Evolutionary conservation across 345 rosid species (phyloP), one percentile per base, ranked within the genome.

Genomic region (Clausena lansium): DNA sequence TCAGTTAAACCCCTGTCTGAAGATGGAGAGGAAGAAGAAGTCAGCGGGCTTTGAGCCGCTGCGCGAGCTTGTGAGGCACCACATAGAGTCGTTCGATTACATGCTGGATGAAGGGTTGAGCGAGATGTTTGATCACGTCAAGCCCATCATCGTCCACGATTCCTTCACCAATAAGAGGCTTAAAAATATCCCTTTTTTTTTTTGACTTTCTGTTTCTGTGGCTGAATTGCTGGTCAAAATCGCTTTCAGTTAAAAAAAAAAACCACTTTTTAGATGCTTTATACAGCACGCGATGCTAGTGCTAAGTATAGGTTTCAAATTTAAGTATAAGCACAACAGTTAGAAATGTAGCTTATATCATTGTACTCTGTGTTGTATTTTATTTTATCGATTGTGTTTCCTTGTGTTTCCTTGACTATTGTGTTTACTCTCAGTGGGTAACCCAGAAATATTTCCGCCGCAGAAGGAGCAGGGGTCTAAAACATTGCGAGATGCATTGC

Each of bases 61-160:
- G 71, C 83, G 80, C 35, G 88, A 90, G 80, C 95, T 95, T 39
- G 89, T 94, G 67, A 85, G 81, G 28, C 99, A 92, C 77, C 99
- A 95, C 77, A 83, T 94, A 54, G 97, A 93, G 76, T 95, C 99
- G 0, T 90, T 86, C 74, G 91, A 95, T 89, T 89, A 93, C 90
- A 88, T 92, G 90, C 78, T 88, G 17, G 93, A 89, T 0, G 74
- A 81, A 78, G 99, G 99, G n/a, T 85, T 95, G 17, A 94, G 88
- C 19, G 80, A 83, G 35, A 95, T 95, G 98, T 67, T 94, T 77
- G 76, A 76, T 36, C 80, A 80, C 58, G 79, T 92, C 83, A 88
- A 87, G 78, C 92, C 98, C 27, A 90, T 93, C 39, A 32, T 82
- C 9, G 78, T 94, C 35, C 32, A 58, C 63, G 89, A 95, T 71